Conservation (phyloP, 768 basidiomycete genomes). For the Serendipita vermifera region DNA sequence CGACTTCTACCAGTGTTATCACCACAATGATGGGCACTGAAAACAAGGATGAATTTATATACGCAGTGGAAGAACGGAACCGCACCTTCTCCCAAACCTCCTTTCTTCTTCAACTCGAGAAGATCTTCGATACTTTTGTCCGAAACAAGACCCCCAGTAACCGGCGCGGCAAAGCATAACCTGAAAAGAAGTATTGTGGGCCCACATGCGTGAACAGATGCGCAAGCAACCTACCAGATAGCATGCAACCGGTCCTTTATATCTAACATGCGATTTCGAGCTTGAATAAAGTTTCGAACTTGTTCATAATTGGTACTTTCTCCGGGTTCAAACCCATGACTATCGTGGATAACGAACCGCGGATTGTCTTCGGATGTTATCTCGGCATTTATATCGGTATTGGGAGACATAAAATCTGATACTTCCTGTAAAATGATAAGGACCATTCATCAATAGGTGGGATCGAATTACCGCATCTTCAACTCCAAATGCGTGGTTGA, state of each 20-base stretch:
- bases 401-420: background rate
- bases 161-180: background rate
- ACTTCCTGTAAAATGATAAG: background rate
- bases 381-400: conserved; percentile 14
- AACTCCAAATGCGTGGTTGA: background rate
- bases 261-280: conserved; percentile 11
- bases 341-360: conserved; percentile 16
- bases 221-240: too few species aligned
- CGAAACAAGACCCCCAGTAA: background rate
- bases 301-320: background rate
- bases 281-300: conserved; percentile 13
- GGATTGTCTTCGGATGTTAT: conserved; percentile 14
- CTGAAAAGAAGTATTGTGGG: too few species aligned
- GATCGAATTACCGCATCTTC: background rate
- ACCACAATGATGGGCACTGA: too few species aligned
- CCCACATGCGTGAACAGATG: too few species aligned
- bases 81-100: background rate
- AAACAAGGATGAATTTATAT: too few species aligned
- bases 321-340: conserved; percentile 15
- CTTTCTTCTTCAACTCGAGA: background rate
- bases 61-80: too few species aligned
- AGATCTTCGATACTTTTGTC: background rate
- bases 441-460: background rate
- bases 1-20: too few species aligned
- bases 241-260: conserved; percentile 15